phyloP scores from a whole-genome alignment of 768 basidiomycete species.

The Jaapia argillacea region DNA sequence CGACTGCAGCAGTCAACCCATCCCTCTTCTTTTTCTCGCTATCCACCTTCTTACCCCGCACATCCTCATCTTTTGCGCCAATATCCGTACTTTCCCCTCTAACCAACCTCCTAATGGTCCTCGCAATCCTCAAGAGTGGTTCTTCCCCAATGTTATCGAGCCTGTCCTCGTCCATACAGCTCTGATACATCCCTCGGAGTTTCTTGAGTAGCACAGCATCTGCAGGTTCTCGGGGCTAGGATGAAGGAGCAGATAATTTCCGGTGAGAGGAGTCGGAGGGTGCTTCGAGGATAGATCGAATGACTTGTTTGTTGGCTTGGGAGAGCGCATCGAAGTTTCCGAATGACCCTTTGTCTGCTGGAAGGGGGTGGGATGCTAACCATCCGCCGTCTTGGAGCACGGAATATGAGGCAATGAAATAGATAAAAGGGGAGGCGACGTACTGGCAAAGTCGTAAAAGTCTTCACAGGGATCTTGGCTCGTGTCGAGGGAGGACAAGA shows the following conservation, averaged over 20 bases:
- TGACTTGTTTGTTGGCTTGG: slow-evolving; percentile 68
- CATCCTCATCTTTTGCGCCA: too few relatives aligned
- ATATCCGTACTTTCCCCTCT: slow-evolving; percentile 38
- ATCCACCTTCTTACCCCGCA: slow-evolving; percentile 5
- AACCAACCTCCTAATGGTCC: slow-evolving; percentile 50
- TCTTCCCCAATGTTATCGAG: slow-evolving; percentile 63
- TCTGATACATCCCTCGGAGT: slow-evolving; percentile 62
- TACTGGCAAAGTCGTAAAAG: slow-evolving; percentile 90
- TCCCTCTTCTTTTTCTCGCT: slow-evolving; percentile 24
- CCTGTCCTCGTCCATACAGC: slow-evolving; percentile 74
- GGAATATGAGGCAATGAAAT: background rate
- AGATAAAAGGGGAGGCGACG: slow-evolving; percentile 21
- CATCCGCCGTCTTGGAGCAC: slow-evolving; percentile 69
- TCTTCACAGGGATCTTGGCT: slow-evolving; percentile 89
- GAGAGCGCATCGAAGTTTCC: slow-evolving; percentile 66
- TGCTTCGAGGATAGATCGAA: slow-evolving; percentile 60
- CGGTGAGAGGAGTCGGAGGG: slow-evolving; percentile 8
- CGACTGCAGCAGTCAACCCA: slow-evolving; percentile 73
- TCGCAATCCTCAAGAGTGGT: slow-evolving; percentile 62
- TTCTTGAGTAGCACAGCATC: slow-evolving; percentile 37
- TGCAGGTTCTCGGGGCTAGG: background rate
- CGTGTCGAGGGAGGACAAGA: slow-evolving; percentile 73
- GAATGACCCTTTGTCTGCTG: slow-evolving; percentile 70
- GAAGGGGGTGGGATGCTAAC: slow-evolving; percentile 74
- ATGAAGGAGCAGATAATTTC: background rate